Conservation (phyloP, 2,329 filamentous ascomycete species). For the Pezicula radicicola region DNA sequence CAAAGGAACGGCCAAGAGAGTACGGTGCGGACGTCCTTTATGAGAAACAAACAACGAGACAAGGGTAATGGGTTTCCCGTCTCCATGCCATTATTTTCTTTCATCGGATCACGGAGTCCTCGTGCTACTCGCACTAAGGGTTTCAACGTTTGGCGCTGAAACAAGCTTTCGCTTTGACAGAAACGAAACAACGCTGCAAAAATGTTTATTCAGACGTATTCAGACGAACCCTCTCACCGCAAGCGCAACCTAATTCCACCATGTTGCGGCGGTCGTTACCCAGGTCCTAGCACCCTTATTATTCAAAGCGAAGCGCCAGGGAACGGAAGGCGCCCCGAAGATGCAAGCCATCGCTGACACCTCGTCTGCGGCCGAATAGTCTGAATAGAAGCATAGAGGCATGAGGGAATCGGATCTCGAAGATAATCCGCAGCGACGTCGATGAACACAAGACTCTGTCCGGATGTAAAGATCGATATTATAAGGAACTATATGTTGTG, state of each 20-base stretch:
- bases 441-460: background rate
- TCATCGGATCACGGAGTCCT: background rate
- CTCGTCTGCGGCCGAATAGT: background rate
- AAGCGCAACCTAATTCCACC: background rate
- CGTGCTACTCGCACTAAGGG: background rate
- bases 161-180: conserved; percentile 2
- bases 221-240: background rate
- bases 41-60: background rate
- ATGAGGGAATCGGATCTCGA: too few species aligned
- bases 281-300: background rate
- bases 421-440: too few species aligned
- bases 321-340: background rate
- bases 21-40: background rate
- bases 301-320: background rate
- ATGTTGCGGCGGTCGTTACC: too few species aligned
- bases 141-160: background rate
- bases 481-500: background rate
- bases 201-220: conserved; percentile 2
- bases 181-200: background rate
- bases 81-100: background rate
- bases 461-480: too few species aligned
- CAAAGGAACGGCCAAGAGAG: background rate
- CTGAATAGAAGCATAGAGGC: background rate
- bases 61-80: background rate
- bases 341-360: background rate